Evolutionary conservation across 2,329 filamentous ascomycete genomes (phyloP), one percentile per base, ranked within the genome.

Genomic region (Alternaria gansuensis): DNA sequence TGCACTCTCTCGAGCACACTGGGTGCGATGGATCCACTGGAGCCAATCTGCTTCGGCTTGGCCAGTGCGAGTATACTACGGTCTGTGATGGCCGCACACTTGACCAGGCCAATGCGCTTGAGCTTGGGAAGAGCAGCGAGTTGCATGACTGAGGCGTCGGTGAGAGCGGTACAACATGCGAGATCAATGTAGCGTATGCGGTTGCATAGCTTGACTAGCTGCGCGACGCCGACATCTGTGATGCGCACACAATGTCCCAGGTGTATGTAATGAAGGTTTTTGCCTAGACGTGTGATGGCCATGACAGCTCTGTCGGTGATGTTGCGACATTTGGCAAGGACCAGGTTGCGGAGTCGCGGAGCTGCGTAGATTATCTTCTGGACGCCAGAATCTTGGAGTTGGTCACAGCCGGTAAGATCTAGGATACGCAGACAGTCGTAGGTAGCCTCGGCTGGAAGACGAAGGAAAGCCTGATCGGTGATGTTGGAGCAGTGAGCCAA

Each of bases 121-220:
- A 99, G 82, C 78, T 99, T 99, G 3, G 95, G 95, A 5, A 99
- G 84, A 13, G 87, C 87, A 5, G 95, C 93, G 36, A 99, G 83
- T 64, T 92, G 89, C 62, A 86, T 90, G 14, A 99, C 90, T 23
- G 93, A 97, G 10, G 85, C 84, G 69, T 99, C 95, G 0, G 95
- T 98, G 60, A 99, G 82, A 68, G 92, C 89, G 13, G 86, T 87
- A 78, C 95, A 99, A 80, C 95, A 98, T n/a, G 95, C 95, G 41
- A 99, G 82, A 75, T 99, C 95, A 64, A 99, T 99, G 76, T 99
- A 99, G 54, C 95, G 87, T 66, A 99, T 98, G 24, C 95, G 88
- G 72, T 94, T 98, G 82, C 95, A 99, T 52, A 83, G 83, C 66
- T 90, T 88, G 37, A 97, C 92, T 31, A 99, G 83, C 54, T 88